Conservation (phyloP, 495 filamentous ascomycete species). For the Xylaria sp. region DNA sequence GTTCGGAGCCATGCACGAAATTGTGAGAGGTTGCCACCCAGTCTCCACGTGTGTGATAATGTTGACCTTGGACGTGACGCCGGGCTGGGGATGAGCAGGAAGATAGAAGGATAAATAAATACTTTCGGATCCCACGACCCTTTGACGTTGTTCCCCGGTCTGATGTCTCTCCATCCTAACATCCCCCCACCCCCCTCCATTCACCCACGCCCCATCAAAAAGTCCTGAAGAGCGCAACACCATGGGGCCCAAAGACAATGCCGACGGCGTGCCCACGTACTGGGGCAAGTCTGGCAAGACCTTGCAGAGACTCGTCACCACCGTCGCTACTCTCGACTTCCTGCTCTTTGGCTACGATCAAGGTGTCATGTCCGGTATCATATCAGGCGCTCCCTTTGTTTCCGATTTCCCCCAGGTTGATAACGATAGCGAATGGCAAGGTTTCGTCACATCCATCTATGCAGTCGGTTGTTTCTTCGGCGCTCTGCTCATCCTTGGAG, state of each 20-base stretch:
- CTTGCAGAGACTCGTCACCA: conserved; percentile 62
- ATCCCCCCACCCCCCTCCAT: conserved; percentile 6
- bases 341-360: conserved; percentile 53
- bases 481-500: conserved; percentile 66
- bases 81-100: background rate
- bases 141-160: background rate
- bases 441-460: conserved; percentile 78
- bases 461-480: conserved; percentile 69
- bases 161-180: conserved; percentile 3
- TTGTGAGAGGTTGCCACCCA: conserved; percentile 8
- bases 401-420: conserved; percentile 49
- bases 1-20: conserved; percentile 16
- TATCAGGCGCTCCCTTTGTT: conserved; percentile 47
- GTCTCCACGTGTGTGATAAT: conserved; percentile 19
- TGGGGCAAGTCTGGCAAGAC: conserved; percentile 60
- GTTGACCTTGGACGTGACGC: background rate
- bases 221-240: background rate
- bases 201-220: background rate
- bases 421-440: conserved; percentile 62
- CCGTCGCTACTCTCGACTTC: conserved; percentile 60
- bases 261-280: conserved; percentile 37
- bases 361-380: conserved; percentile 57
- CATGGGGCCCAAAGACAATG: conserved; percentile 20
- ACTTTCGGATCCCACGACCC: background rate
- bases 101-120: conserved; percentile 9